phyloP scores from a whole-genome alignment of 148 eudicot genomes.

The Amaranthus palmeri region DNA sequence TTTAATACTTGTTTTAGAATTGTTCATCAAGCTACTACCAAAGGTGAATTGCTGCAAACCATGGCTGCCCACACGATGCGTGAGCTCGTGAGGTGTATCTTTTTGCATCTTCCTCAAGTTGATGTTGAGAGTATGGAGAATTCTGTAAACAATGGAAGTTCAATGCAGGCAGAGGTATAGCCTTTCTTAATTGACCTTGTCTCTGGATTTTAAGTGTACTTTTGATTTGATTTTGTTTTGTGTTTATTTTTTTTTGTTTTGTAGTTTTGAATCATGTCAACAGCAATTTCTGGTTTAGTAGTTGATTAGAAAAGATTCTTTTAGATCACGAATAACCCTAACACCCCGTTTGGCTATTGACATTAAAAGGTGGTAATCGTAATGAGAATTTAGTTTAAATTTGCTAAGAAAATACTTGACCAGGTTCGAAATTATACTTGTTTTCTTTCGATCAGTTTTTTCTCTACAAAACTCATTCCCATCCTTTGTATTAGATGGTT shows the following conservation, averaged over 20 bases:
- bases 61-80: constrained; percentile 90
- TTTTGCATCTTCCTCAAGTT: constrained; percentile 57
- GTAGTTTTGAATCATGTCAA: not conserved
- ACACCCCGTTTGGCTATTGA: no score
- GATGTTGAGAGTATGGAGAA: constrained; percentile 39
- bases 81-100: constrained; percentile 80
- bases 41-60: constrained; percentile 87
- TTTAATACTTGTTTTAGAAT: constrained; percentile 84
- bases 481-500: no score
- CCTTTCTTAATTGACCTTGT: not conserved
- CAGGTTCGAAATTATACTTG: no score
- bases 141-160: constrained; percentile 31
- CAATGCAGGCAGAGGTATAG: constrained; percentile 46
- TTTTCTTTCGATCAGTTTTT: no score
- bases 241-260: not conserved
- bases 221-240: not conserved
- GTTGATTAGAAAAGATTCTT: not conserved
- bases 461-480: no score
- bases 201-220: not conserved
- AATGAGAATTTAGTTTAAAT: no score
- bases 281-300: not conserved
- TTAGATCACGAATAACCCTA: not conserved
- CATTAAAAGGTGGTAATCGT: no score
- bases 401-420: no score
- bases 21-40: constrained; percentile 86